Conservation (phyloP, 75 land plant species). For the Cunninghamia lanceolata region DNA sequence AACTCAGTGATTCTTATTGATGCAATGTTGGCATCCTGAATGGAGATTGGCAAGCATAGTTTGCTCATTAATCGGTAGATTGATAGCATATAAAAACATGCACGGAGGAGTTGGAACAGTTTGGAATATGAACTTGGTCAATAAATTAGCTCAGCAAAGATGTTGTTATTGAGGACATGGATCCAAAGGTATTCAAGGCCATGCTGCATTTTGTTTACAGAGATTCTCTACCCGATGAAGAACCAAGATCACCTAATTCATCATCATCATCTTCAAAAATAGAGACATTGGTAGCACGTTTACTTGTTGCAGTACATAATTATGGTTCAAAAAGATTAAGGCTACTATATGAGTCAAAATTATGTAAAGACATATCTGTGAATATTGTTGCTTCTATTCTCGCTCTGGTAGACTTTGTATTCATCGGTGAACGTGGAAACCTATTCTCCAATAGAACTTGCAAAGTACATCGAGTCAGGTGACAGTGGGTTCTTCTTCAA, state of each 20-base stretch:
- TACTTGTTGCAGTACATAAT: slow-evolving; percentile 84
- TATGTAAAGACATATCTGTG: slow-evolving; percentile 83
- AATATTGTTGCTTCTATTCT: slow-evolving; percentile 78
- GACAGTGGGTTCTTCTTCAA: slow-evolving; percentile 72
- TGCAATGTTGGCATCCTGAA: too few species aligned
- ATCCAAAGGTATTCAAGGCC: slow-evolving; percentile 87
- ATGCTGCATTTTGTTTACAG: slow-evolving; percentile 88
- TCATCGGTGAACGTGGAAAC: too few species aligned
- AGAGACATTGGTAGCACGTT: slow-evolving; percentile 69
- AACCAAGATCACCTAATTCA: slow-evolving; percentile 32
- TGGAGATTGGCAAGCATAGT: too few species aligned
- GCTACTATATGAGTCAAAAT: slow-evolving; percentile 75
- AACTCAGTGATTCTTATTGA: too few species aligned
- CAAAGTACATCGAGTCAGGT: slow-evolving; percentile 38
- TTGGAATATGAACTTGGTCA: too few species aligned
- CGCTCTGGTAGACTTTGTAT: slow-evolving; percentile 89
- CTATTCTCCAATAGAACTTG: slow-evolving; percentile 27
- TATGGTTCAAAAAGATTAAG: slow-evolving; percentile 79
- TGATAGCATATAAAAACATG: too few species aligned
- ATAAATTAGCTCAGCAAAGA: too few species aligned
- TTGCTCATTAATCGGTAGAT: too few species aligned
- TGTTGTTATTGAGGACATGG: slow-evolving; percentile 62
- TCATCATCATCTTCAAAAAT: slow-evolving; percentile 32
- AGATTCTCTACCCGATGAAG: slow-evolving; percentile 78
- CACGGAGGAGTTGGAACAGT: too few species aligned